phyloP scores from a whole-genome alignment of 2,329 filamentous ascomycete genomes.

The Cercospora berteroae region DNA sequence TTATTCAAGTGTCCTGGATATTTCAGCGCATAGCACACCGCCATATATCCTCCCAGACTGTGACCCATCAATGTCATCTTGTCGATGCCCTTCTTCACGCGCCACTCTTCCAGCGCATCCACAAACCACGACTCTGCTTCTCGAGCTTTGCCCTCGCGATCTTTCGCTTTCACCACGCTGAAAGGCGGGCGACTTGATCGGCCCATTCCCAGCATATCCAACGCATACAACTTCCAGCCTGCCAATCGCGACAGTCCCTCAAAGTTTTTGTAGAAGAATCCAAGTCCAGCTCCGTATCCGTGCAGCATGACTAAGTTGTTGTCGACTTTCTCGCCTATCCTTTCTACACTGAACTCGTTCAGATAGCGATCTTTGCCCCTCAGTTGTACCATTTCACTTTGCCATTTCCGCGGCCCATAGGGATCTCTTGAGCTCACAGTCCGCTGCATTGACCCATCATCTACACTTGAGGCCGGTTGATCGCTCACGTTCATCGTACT shows the following conservation, averaged over 20 bases:
- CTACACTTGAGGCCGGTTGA: constrained; percentile 32
- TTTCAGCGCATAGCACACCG: constrained; percentile 91
- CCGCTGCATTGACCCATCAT: constrained; percentile 43
- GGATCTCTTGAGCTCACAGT: constrained; percentile 62
- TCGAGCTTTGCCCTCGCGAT: constrained; percentile 72
- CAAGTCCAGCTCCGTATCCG: constrained; percentile 91
- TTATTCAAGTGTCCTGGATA: constrained; percentile 95
- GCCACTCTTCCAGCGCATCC: constrained; percentile 95
- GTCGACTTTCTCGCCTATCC: constrained; percentile 72
- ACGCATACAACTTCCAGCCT: constrained; percentile 85
- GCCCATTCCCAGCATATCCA: constrained; percentile 96
- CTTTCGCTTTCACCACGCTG: constrained; percentile 72
- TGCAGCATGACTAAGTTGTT: constrained; percentile 94
- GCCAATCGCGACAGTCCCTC: constrained; percentile 74
- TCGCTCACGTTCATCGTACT: constrained; percentile 41
- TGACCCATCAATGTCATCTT: constrained; percentile 92
- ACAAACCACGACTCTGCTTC: constrained; percentile 97
- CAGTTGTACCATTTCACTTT: constrained; percentile 77
- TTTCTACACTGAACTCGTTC: constrained; percentile 90
- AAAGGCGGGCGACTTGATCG: constrained; percentile 82
- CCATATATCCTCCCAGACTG: constrained; percentile 90
- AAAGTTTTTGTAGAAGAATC: constrained; percentile 98
- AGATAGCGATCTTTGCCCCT: constrained; percentile 81
- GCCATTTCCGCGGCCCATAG: constrained; percentile 81
- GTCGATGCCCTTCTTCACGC: constrained; percentile 81